Conservation (phyloP, 129 eudicot species). For the carrot (Daucus carota) region DH1_v3.0 NC_030383.2:9398001-9398500, state of each 20-base stretch:
- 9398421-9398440: conserved; percentile 75
- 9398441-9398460: conserved; percentile 95
- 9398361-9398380: conserved; percentile 29
- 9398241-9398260: conserved; percentile 63
- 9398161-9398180: conserved; percentile 53
- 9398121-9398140: conserved; percentile 79
- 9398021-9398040: conserved; percentile 73
- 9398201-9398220: conserved; percentile 68
- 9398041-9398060: conserved; percentile 95
- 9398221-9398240: conserved; percentile 81
- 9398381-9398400: conserved; percentile 38
- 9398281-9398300: conserved; percentile 64
- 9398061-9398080: conserved; percentile 65
- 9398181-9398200: conserved; percentile 42
- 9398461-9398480: conserved; percentile 90
- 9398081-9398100: conserved; percentile 58
- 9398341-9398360: conserved; percentile 49
- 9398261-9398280: conserved; percentile 57
- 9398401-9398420: conserved; percentile 41
- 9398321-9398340: conserved; percentile 85
- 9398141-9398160: conserved; percentile 89
- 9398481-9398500: conserved; percentile 74
- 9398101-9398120: conserved; percentile 68
- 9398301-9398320: conserved; percentile 89
- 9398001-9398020: conserved; percentile 92